Base-by-base conservation (phyloP, 2,329 filamentous ascomycete genomes). In the Macrophomina pseudophaseolina region DNA sequence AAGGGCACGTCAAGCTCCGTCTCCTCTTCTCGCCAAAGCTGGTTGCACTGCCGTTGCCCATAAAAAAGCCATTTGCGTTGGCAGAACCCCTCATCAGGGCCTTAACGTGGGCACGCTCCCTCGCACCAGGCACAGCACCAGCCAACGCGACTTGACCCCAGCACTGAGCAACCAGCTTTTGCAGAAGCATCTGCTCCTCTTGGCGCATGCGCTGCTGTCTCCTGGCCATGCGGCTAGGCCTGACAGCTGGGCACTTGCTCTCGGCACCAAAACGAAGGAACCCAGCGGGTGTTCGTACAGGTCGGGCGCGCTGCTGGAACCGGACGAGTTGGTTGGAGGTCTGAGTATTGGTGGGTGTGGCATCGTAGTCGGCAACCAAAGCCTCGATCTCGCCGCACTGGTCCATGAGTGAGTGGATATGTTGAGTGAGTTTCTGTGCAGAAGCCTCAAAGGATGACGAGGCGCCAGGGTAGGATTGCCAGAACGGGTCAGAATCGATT, bases 391-490 rank as follows among this genome's bases (percentile, higher is more conserved):
- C 74, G 0, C 73, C 69, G 69, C 80, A 82, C 66, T 83, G 80
- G 44, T 74, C 71, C 28, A 84, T 83, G 16, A 84, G 78, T 5
- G 79, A 78, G 53, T 82, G 80, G 62, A 84, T 80, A 18, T 80
- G 79, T 23, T 77, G 74, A 8, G 76, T 78, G 33, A 82, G 80
- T 33, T 76, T 76, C 4, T 74, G 73, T 5, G 82, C 80, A 63
- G 81, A 81, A 5, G 78, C 74, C 66, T 81, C 75, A 40, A 83
- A 76, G 67, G 79, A 75, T n/a, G 79, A 73, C 72, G 79, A 81
- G 70, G 80, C 79, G 30, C 77, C 76, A 0, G 79, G 75, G 65
- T 59, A 66, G 14, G 64, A 58, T 30, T 79, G 80, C 77, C 79
- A 84, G 65, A 84, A 80, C 1, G 79, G 74, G 67, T 84, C 82